Evolutionary conservation across 2,329 filamentous ascomycete species (phyloP), one percentile per base, ranked within the genome.

Genomic region (Xylariaceae sp.): DNA sequence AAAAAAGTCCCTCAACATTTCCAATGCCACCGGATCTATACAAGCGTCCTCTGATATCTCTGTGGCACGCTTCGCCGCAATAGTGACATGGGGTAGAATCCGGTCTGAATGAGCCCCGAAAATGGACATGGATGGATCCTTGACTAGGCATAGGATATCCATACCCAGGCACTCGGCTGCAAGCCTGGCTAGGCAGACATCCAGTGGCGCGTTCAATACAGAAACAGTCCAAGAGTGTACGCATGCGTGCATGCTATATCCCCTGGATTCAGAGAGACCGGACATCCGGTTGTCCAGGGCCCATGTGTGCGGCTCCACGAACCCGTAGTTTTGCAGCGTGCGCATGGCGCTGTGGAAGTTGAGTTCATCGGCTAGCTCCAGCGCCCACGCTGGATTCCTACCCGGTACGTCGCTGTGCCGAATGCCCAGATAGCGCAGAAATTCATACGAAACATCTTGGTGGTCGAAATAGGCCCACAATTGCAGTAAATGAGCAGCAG

Each of bases 191-290:
- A 40, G n/a, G 28, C 17, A 27, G 11, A 14, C 12, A 15, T 44
- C 41, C 12, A 4, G 14, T 11, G 40, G 18, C 9, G 15, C 13
- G 14, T 44, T 44, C 11, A 40, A 14, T 6, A 44, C 34, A 16
- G 11, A 23, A 33, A 34, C 13, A 13, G 33, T 29, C 41, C 33
- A 44, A 30, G 35, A 34, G 27, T 44, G 34, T 23, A 44, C 31
- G 19, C 41, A 44, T 3, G 21, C 15, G 32, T 44, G 38, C 4
- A 44, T 41, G 12, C 41, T 41, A 38, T 44, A 41, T 32, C 41
- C 41, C 26, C 38, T 41, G 37, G 31, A 41, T 31, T 26, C 34
- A 21, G n/a, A n/a, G n/a, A n/a, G n/a, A n/a, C n/a, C n/a, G n/a
- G n/a, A n/a, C n/a, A 41, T 31, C 16, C 12, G 17, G 13, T 41